A percentile compares a stretch with the other conserved stretches of the same genome.
Conservation (phyloP, 306 rosid species). For the Vigna mungo region DNA sequence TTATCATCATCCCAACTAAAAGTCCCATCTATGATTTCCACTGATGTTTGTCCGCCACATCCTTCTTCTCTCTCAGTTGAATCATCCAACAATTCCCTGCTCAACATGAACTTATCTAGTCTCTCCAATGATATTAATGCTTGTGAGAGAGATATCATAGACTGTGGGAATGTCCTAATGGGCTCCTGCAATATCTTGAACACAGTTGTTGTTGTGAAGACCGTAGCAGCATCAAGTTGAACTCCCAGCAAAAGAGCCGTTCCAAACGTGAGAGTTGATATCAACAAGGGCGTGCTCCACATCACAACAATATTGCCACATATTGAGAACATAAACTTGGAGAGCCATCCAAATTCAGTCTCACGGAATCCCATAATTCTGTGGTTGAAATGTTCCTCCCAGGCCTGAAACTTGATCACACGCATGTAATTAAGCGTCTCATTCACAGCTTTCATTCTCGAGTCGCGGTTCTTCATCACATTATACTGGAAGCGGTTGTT, state of each 20-base stretch:
- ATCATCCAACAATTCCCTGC: conserved; percentile 60
- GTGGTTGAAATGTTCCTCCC: conserved; percentile 77
- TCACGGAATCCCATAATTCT: conserved; percentile 61
- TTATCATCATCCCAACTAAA: conserved; percentile 83
- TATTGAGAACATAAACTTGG: conserved; percentile 71
- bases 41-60: conserved; percentile 49
- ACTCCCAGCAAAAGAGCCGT: conserved; percentile 68
- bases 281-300: conserved; percentile 69
- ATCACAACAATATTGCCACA: conserved; percentile 56
- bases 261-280: conserved; percentile 71
- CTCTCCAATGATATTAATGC: conserved; percentile 77
- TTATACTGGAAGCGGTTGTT: conserved; percentile 60
- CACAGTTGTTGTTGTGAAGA: conserved; percentile 73
- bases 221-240: conserved; percentile 72
- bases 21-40: conserved; percentile 62
- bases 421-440: conserved; percentile 87
- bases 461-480: conserved; percentile 74
- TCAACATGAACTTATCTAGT: conserved; percentile 69
- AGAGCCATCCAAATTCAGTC: conserved; percentile 65
- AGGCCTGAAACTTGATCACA: conserved; percentile 90
- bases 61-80: conserved; percentile 62
- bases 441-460: conserved; percentile 79
- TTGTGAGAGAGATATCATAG: conserved; percentile 73
- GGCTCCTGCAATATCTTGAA: conserved; percentile 80
- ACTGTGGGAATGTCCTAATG: conserved; percentile 76